Evolutionary conservation across 1,284 basidiomycete genomes (phyloP).

Genomic region (Irpex lacteus): DNA sequence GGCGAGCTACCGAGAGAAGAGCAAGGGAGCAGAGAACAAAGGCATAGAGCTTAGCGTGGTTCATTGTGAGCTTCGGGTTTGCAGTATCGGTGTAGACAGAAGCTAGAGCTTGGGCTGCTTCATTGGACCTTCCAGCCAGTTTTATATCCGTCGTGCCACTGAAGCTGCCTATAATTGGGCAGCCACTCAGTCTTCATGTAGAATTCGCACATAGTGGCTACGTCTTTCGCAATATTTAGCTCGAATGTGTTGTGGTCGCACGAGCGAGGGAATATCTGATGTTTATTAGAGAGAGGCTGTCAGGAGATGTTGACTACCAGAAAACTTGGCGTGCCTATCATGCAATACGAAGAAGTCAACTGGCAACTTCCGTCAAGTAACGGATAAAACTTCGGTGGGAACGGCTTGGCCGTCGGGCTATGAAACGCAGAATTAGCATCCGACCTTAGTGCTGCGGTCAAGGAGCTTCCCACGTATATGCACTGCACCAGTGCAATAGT

Average conservation of each 20-base stretch:
- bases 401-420: not conserved
- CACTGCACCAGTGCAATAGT: not conserved
- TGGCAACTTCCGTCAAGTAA: not conserved
- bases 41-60: not conserved
- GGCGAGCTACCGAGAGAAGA: not conserved
- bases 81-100: not conserved
- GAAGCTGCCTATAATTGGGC: not conserved
- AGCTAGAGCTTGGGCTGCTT: not conserved
- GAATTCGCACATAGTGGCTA: not conserved
- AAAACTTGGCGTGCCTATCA: not conserved
- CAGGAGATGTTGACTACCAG: not conserved
- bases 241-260: not conserved
- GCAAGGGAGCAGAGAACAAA: slow-evolving; percentile 1
- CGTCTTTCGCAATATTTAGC: not conserved
- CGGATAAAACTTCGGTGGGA: not conserved
- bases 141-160: not conserved
- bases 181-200: not conserved
- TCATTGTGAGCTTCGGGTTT: not conserved
- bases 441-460: not conserved
- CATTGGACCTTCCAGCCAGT: not conserved
- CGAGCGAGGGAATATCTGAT: not conserved
- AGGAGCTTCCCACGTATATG: not conserved
- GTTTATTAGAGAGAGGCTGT: not conserved
- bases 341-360: not conserved
- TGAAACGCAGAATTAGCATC: not conserved